Conservation (phyloP, 148 eudicot species). For the Nyssa sinensis region DNA sequence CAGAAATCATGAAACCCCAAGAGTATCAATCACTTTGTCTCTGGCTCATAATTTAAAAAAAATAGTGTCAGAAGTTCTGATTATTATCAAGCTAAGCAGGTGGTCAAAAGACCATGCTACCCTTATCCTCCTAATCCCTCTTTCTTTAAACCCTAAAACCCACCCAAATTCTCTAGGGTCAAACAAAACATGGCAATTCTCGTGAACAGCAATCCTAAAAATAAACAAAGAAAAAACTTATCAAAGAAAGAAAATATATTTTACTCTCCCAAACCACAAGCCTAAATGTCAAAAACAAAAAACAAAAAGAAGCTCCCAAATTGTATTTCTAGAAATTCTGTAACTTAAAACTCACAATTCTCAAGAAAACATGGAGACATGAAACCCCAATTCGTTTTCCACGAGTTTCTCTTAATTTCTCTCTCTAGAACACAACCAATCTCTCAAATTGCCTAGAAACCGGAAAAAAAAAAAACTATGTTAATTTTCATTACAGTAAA, state of each 20-base stretch:
- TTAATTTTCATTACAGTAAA: not conserved
- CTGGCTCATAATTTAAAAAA: constrained; percentile 16
- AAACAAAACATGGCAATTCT: not conserved
- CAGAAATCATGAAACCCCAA: constrained; percentile 27
- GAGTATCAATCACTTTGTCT: constrained; percentile 27
- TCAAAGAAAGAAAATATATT: too few relatives aligned
- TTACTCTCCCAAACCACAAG: too few relatives aligned
- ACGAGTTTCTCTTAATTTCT: too few relatives aligned
- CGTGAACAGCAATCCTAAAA: not conserved
- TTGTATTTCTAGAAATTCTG: not conserved
- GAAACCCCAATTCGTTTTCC: not conserved
- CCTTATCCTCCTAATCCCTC: constrained; percentile 9
- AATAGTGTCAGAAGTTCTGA: constrained; percentile 18
- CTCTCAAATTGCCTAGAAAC: not conserved
- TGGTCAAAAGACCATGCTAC: constrained; percentile 24
- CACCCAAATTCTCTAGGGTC: not conserved
- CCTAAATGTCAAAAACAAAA: too few relatives aligned
- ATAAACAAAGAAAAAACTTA: too few relatives aligned
- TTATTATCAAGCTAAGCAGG: constrained; percentile 8
- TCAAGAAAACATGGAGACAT: not conserved
- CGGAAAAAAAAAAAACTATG: not conserved
- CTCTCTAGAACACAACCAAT: not conserved
- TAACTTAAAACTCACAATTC: not conserved
- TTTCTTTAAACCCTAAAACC: constrained; percentile 1
- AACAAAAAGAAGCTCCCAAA: not conserved